Base-by-base conservation (phyloP, 768 basidiomycete species). In the Russula abietina region DNA sequence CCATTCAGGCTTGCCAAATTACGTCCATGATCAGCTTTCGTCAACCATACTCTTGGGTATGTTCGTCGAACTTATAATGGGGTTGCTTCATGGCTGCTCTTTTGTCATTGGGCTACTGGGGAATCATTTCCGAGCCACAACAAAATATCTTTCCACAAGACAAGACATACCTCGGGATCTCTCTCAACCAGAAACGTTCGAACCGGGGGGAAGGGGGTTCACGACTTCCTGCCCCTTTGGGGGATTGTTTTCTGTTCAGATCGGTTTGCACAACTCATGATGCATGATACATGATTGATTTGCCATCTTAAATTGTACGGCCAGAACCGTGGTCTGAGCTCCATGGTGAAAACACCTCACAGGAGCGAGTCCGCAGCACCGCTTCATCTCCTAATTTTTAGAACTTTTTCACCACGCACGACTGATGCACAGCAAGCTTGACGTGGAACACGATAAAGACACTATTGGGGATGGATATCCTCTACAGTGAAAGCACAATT, bases 71-170 rank as follows among this genome's bases (percentile, higher is more conserved):
- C 19, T 24, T 22, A 24, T 4, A 26, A 12, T 50, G 39, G 22
- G 71, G 45, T 65, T 3, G 41, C 70, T 33, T 55, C 55, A 58
- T 73, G 74, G 65, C 76, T 78, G 1, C 74, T 78, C 52, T 8
- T 11, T 33, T 33, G 76, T 75, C 19, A 30, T 5, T 30, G 28
- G 73, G 92, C 58, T 83, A 83, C 59, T 93, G 92, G 93, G 92
- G 93, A 19, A 89, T 94, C 66, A 87, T 96, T 65, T 89, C 91
- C 14, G 92, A 91, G 1, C n/a, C n/a, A n/a, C n/a, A 91, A 90
- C 33, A 70, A 72, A 22, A 94, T 93, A 61, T 84, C 9, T 14
- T 32, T 60, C 60, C 19, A 14, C 61, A 94, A 90, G 91, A 14
- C 61, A 94, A 90, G 91, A 94, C 73, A 72, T 87, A 9, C 73